Base-by-base conservation (phyloP, 2,329 filamentous ascomycete genomes). In the Colletotrichum sidae region DNA sequence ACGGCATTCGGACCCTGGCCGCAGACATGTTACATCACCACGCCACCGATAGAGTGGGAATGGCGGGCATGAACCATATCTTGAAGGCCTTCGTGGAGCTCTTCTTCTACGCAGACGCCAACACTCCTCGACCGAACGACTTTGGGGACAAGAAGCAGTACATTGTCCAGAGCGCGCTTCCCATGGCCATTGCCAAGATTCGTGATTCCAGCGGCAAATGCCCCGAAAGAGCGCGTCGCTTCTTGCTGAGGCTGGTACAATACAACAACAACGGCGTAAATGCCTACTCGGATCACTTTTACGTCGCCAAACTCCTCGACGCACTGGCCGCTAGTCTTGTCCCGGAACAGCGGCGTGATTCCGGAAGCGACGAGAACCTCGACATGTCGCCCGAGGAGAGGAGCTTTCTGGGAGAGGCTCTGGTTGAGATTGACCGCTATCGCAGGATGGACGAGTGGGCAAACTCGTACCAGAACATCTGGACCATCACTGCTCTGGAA, bases 181-280 rank as follows among this genome's bases (percentile, higher is more conserved):
- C 94, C 0, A 86, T 88, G 69, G 92, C 94, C 7, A 90, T 99
- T 69, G 88, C 94, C 3, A 86, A 88, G 68, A 88, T 98, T 52
- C 89, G 93, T 55, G 91, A 95, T 72, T 82, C 83, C 44, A 86
- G 90, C 59, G 92, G 93, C 42, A 91, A 88, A 71, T 94, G 94
- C 58, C 94, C 95, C 0, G 83, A 90, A 72, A 84, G 90, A 56
- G 93, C 93, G 6, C 92, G 94, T 62, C 86, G 88, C 44, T 97
- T 97, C 76, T 87, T 99, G 52, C 86, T 97, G 25, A 94, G 97
- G 70, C 92, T 96, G 74, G 83, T 99, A 39, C 90, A 92, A 53
- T 95, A 94, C 80, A 99, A 99, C 74, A 94, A 99, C 78, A 99
- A 99, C 74, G 90, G 92, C 2, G 91, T 92, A 66, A 99, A 99